Evolutionary conservation across 1,139 yeast species (phyloP).

Genomic region (Magnusiomyces ingens): DNA sequence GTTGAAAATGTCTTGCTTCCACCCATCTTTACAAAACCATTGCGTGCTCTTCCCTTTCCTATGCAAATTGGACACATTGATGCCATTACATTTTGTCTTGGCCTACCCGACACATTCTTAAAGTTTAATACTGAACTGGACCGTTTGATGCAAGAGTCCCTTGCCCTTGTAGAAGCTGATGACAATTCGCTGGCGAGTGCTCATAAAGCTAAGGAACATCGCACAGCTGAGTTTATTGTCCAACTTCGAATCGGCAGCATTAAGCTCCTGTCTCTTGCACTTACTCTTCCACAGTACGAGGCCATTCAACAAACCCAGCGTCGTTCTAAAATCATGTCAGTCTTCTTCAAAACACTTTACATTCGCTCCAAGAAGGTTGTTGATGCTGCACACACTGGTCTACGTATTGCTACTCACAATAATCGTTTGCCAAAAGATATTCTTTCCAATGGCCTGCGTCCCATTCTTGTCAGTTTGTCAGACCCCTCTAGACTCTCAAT

Average conservation of each 20-base stretch:
- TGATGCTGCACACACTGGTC: conserved; percentile 87
- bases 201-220: conserved; percentile 75
- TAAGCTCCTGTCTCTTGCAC: conserved; percentile 69
- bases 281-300: conserved; percentile 42
- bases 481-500: conserved; percentile 89
- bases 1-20: conserved; percentile 76
- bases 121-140: conserved; percentile 85
- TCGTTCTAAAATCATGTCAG: conserved; percentile 80
- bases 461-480: conserved; percentile 89
- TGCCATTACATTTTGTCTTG: conserved; percentile 85
- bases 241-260: conserved; percentile 88
- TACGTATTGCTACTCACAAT: conserved; percentile 79
- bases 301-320: conserved; percentile 75
- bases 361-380: conserved; percentile 82
- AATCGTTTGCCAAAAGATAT: conserved; percentile 88
- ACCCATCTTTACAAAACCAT: conserved; percentile 94
- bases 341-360: conserved; percentile 87
- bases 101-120: conserved; percentile 72
- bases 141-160: conserved; percentile 77
- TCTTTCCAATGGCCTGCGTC: conserved; percentile 86
- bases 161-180: conserved; percentile 94
- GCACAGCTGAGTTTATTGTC: conserved; percentile 80
- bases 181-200: conserved; percentile 90
- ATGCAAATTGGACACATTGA: conserved; percentile 98
- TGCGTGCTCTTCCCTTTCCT: conserved; percentile 93